These are phyloP conservation scores for Xylaria sp. DNA, from an alignment of 2,329 filamentous ascomycete species.

Conservation along the genomic window DNA sequence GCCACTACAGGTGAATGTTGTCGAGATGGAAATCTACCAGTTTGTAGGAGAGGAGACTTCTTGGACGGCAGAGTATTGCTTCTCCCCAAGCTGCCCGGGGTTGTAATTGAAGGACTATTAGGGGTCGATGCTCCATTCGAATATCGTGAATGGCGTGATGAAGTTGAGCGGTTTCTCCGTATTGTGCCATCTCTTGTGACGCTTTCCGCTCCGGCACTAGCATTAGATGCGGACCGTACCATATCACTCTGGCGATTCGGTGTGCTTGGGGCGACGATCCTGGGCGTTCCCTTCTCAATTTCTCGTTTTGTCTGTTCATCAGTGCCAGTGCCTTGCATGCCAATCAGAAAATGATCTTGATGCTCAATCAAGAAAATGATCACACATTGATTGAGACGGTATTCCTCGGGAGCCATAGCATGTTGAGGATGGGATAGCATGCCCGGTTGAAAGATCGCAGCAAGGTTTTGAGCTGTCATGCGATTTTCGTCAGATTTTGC, in stretches of 20 bases:
- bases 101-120: conserved; percentile 66
- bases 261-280: conserved; percentile 59
- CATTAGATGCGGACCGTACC: conserved; percentile 83
- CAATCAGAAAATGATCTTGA: conserved; percentile 97
- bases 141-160: conserved; percentile 83
- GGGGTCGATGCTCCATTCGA: conserved; percentile 79
- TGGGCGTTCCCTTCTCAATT: conserved; percentile 75
- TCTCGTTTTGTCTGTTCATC: conserved; percentile 78
- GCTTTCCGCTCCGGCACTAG: conserved; percentile 88
- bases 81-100: conserved; percentile 66
- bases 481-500: conserved; percentile 96
- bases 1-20: conserved; percentile 49
- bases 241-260: conserved; percentile 67
- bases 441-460: conserved; percentile 97
- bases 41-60: conserved; percentile 77
- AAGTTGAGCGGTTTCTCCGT: conserved; percentile 89
- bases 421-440: conserved; percentile 93
- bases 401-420: conserved; percentile 95
- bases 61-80: conserved; percentile 97
- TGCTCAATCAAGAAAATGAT: conserved; percentile 98
- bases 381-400: conserved; percentile 94
- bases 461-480: conserved; percentile 94
- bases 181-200: conserved; percentile 82
- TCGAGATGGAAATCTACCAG: conserved; percentile 70
- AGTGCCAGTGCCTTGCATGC: conserved; percentile 99